These are phyloP conservation scores for Prunus yedoensis DNA, from an alignment of 331 rosid genomes.

Conservation along the genomic window DNA sequence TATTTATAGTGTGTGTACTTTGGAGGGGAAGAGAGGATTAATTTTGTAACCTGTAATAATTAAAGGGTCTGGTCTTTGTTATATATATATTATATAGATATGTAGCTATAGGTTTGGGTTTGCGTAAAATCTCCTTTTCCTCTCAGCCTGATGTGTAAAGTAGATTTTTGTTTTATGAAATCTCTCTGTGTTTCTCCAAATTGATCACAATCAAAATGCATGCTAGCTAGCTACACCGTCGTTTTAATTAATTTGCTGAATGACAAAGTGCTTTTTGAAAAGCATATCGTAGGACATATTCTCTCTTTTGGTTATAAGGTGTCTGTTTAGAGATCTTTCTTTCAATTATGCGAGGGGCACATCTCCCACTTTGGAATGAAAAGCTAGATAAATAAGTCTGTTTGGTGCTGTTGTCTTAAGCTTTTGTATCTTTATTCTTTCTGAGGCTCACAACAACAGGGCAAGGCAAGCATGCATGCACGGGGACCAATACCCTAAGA, in stretches of 20 bases:
- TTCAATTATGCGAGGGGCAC: background rate
- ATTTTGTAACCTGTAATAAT: conserved; percentile 37
- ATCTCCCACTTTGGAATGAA: conserved; percentile 16
- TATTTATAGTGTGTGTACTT: background rate
- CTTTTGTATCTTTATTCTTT: background rate
- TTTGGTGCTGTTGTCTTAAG: conserved; percentile 8
- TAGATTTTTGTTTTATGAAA: conserved; percentile 33
- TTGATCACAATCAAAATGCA: background rate
- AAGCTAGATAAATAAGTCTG: background rate
- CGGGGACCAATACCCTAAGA: conserved; percentile 11
- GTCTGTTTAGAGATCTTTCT: conserved; percentile 7
- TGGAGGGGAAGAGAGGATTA: conserved; percentile 22
- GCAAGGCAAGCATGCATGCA: background rate
- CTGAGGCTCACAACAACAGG: background rate
- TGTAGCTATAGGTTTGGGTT: conserved; percentile 25
- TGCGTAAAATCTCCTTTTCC: conserved; percentile 36
- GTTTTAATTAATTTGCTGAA: background rate
- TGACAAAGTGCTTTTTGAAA: conserved; percentile 13
- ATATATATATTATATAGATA: background rate
- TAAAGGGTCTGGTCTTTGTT: conserved; percentile 16
- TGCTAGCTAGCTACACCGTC: background rate
- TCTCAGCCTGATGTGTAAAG: conserved; percentile 52
- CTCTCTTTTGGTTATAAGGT: conserved; percentile 14
- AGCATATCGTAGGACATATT: background rate
- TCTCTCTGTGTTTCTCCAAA: background rate